Evolutionary conservation across 2,329 filamentous ascomycete species (phyloP), one percentile per base, ranked within the genome.

Genomic region (Trichophyton equinum): DNA sequence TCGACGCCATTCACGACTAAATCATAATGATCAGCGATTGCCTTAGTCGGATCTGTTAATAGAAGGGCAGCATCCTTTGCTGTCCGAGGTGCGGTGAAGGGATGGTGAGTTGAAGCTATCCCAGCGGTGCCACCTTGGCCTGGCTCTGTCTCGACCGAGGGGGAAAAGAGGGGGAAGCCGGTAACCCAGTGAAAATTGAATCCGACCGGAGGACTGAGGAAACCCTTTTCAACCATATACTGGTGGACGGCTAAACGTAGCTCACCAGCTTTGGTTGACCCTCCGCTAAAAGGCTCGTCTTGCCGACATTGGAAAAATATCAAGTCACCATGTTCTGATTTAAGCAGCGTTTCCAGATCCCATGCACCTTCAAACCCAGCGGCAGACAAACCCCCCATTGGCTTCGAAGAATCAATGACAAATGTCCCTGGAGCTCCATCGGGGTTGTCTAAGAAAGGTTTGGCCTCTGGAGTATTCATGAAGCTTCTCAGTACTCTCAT

Each of bases 1-100:
- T 99, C 94, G 4, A 96, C 84, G 3, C 94, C 94, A 71, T 99
- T 99, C 67, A 97, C 83, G 0, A 99, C 92, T 13, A 99, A 84
- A 68, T 99, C 94, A 75, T 96, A 99, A 71, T 96, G 91, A 68
- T 95, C 92, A 2, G 88, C 95, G 66, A 81, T 83, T 1, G 84
- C 90, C 55, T 80, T 74, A 0, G 90, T 78, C 0, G 94, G 92
- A 46, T 91, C 80, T 0, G 80, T 85, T 42, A 85, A 78, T 1
- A 97, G 82, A 0, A 89, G 74, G 44, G 90, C 85, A 15, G 95
- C 81, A 70, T 97, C 91, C 3, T 78, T 76, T 0, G 80, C 73
- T 0, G 83, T 83, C 40, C 88, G 83, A 0, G 94, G 94, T 0
- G 94, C 89, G 0, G 94, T 99, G 74, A 99, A 99, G 0, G 94